phyloP scores from a whole-genome alignment of 2,329 filamentous ascomycete genomes.

The Ceratocystis destructans region DNA sequence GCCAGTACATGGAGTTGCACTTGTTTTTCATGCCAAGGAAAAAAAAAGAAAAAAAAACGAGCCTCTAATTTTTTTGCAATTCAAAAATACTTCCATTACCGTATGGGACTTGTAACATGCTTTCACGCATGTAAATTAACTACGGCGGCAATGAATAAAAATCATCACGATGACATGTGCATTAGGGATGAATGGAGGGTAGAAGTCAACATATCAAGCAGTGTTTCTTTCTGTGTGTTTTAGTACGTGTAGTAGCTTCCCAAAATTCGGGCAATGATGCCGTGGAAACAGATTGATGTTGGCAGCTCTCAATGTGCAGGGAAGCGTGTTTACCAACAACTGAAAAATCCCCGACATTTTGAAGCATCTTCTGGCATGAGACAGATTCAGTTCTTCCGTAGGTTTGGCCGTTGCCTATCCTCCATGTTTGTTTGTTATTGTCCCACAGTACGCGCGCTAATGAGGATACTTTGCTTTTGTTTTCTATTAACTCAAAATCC shows the following conservation, averaged over 20 bases:
- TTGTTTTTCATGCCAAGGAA: not conserved
- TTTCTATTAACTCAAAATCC: not conserved
- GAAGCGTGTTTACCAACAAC: not conserved
- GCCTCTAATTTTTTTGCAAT: not conserved
- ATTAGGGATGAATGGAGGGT: not conserved
- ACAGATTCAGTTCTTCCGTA: constrained; percentile 4
- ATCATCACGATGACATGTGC: too few relatives aligned
- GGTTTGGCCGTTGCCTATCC: not conserved
- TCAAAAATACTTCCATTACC: not conserved
- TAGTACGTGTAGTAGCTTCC: too few relatives aligned
- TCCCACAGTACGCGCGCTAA: not conserved
- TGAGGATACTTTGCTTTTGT: not conserved
- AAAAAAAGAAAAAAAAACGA: not conserved
- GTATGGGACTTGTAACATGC: not conserved
- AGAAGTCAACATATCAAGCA: not conserved
- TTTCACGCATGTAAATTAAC: too few relatives aligned
- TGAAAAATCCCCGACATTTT: not conserved
- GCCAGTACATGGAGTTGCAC: not conserved
- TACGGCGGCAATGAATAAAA: too few relatives aligned
- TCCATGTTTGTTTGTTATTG: not conserved
- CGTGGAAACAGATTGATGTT: not conserved
- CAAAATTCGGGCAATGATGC: not conserved
- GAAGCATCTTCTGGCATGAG: not conserved
- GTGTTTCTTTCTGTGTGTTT: too few relatives aligned
- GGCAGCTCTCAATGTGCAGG: not conserved